Conservation (phyloP, 2,329 filamentous ascomycete genomes). For the Diplodia scrobiculata region DNA sequence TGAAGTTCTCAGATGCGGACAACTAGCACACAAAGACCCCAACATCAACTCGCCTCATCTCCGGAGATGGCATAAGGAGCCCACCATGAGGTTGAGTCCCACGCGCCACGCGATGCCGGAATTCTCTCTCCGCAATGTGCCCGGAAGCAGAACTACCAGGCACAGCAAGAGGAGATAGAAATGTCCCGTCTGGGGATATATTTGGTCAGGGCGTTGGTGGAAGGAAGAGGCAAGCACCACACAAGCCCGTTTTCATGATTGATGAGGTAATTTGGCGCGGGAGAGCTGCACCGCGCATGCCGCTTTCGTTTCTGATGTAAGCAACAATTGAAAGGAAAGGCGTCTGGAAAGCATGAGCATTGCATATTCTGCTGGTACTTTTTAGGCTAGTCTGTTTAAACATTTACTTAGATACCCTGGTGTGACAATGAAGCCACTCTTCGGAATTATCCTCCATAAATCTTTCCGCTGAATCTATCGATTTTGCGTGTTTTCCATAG, state of each 20-base stretch:
- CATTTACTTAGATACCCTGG: constrained; percentile 7
- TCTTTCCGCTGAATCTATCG: background rate
- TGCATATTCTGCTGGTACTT: background rate
- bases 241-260: background rate
- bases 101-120: constrained; percentile 4
- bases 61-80: constrained; percentile 7
- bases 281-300: background rate
- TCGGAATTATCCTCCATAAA: background rate
- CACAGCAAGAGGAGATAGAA: constrained; percentile 2
- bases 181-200: constrained; percentile 8
- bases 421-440: constrained; percentile 23
- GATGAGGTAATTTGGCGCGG: background rate
- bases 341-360: background rate
- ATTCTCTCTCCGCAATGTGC: background rate
- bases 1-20: background rate
- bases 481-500: background rate
- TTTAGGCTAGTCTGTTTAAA: background rate
- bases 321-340: constrained; percentile 18
- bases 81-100: constrained; percentile 7
- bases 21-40: background rate
- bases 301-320: constrained; percentile 10
- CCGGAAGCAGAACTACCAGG: background rate
- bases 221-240: background rate
- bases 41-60: constrained; percentile 6
- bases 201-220: constrained; percentile 18